Percentiles rank a stretch among this genome's conserved stretches.
Evolutionary conservation across 2,329 filamentous ascomycete genomes (phyloP).

Genomic region (Sporothrix pseudoabietina): DNA sequence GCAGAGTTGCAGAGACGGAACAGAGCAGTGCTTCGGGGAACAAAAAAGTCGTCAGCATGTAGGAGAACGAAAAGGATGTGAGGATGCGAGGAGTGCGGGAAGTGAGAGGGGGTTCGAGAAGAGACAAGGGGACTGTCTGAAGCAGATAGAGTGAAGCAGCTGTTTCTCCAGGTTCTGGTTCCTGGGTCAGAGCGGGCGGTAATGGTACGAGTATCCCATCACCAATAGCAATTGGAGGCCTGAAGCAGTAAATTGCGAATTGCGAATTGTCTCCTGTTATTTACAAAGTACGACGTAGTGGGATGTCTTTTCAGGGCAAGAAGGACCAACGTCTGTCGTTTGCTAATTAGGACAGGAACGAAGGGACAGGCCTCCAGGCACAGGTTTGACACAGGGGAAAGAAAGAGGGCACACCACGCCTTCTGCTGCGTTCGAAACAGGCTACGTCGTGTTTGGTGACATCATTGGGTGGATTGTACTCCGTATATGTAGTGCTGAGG

Average conservation of each 20-base stretch:
- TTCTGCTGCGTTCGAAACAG: neutral
- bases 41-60: neutral
- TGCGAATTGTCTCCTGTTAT: constrained; percentile 8
- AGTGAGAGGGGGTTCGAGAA: neutral
- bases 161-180: neutral
- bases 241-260: constrained; percentile 4
- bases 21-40: neutral
- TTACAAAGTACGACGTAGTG: neutral
- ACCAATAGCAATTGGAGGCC: neutral
- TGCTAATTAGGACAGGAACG: neutral
- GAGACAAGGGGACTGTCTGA: neutral
- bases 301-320: neutral
- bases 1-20: constrained; percentile 4
- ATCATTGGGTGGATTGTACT: constrained; percentile 8
- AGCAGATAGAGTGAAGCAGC: neutral
- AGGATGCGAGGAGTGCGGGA: neutral
- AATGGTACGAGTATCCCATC: neutral
- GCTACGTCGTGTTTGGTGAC: constrained; percentile 3
- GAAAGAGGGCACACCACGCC: neutral
- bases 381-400: neutral
- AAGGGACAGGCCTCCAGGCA: neutral
- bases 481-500: neutral
- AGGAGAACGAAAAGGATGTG: neutral
- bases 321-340: neutral
- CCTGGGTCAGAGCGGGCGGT: neutral